Percentiles rank a stretch among this genome's conserved stretches.
Conservation (phyloP, 257 asterid species). For the Misopates orontium region DNA sequence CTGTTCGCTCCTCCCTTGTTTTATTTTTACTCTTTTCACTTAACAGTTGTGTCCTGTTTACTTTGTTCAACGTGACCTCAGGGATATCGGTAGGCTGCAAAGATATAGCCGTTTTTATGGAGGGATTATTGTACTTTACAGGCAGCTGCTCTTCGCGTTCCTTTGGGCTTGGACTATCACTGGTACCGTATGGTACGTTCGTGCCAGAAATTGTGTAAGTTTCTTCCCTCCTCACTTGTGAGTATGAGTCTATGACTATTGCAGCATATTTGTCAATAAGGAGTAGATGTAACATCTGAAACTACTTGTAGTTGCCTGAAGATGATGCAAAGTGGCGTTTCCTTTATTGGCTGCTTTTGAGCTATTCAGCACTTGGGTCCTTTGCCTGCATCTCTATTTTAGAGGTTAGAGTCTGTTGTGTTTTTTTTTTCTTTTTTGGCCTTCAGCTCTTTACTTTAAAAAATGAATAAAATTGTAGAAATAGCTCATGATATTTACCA, state of each 20-base stretch:
- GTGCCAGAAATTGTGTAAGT: constrained; percentile 77
- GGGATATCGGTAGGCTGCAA: constrained; percentile 97
- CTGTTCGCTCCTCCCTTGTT: background rate
- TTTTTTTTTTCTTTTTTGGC: too few relatives aligned
- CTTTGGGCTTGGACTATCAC: constrained; percentile 83
- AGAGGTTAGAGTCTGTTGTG: background rate
- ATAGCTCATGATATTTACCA: too few relatives aligned
- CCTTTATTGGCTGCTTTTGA: constrained; percentile 34
- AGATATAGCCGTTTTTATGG: constrained; percentile 80
- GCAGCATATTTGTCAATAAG: constrained; percentile 21
- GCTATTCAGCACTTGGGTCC: too few relatives aligned
- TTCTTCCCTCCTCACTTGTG: constrained; percentile 11
- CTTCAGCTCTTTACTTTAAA: too few relatives aligned
- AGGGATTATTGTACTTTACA: constrained; percentile 73
- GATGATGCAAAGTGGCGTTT: constrained; percentile 99
- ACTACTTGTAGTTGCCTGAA: constrained; percentile 70
- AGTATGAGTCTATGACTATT: constrained; percentile 5
- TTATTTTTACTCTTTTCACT: background rate
- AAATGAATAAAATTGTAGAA: too few relatives aligned
- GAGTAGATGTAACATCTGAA: constrained; percentile 21
- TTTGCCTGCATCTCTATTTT: too few relatives aligned
- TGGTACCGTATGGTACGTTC: constrained; percentile 83
- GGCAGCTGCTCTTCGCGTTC: constrained; percentile 83
- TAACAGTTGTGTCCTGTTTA: constrained; percentile 8
- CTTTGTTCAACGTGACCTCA: constrained; percentile 23